Evolutionary conservation across 805 yeast genomes (phyloP).

Genomic region (Starmerella vitae): DNA sequence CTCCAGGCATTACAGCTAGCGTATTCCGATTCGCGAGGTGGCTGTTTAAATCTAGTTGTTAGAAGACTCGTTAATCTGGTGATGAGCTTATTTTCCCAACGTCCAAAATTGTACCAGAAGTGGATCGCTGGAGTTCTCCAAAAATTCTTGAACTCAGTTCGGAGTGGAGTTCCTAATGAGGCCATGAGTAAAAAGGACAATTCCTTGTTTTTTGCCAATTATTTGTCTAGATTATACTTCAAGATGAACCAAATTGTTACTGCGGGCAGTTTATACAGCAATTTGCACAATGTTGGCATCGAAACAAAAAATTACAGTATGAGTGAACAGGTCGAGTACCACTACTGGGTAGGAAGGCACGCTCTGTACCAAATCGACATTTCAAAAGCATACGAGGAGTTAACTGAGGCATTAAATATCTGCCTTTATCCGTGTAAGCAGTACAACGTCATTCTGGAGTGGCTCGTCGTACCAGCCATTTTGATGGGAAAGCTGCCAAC

Average conservation of each 20-base stretch:
- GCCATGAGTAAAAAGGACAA: slow-evolving; percentile 33
- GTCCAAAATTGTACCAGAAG: slow-evolving; percentile 21
- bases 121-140: slow-evolving; percentile 42
- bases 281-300: slow-evolving; percentile 39
- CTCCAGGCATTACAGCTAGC: slow-evolving; percentile 33
- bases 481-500: slow-evolving; percentile 43
- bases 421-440: slow-evolving; percentile 29
- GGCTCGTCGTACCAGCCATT: slow-evolving; percentile 40
- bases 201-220: slow-evolving; percentile 40
- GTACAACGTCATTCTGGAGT: slow-evolving; percentile 33
- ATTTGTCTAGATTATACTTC: slow-evolving; percentile 44
- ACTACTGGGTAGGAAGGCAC: slow-evolving; percentile 29
- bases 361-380: slow-evolving; percentile 12
- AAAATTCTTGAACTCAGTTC: slow-evolving; percentile 46
- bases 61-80: slow-evolving; percentile 5
- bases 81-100: slow-evolving; percentile 5
- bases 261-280: slow-evolving; percentile 65
- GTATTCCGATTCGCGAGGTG: slow-evolving; percentile 26
- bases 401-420: slow-evolving; percentile 40
- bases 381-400: slow-evolving; percentile 27
- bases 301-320: slow-evolving; percentile 11
- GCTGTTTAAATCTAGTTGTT: slow-evolving; percentile 17
- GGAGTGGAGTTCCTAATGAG: slow-evolving; percentile 31
- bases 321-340: slow-evolving; percentile 22
- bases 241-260: slow-evolving; percentile 31